These are phyloP conservation scores for Mitragyna speciosa DNA, from an alignment of 257 asterid genomes.

Conservation along the genomic window DNA sequence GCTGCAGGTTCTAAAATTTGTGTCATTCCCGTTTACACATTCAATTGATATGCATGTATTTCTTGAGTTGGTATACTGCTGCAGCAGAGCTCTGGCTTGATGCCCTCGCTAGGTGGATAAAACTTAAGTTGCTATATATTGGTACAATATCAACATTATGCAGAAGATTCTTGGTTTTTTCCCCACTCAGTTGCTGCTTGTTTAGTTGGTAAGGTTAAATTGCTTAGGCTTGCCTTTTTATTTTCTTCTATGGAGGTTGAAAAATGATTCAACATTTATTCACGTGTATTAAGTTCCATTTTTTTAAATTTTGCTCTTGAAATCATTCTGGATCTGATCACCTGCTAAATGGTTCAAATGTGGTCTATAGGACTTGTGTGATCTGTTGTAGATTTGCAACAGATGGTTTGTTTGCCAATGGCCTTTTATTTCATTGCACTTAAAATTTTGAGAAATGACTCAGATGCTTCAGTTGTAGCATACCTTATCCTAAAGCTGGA, in stretches of 20 bases:
- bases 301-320: slow-evolving; percentile 17
- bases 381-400: slow-evolving; percentile 34
- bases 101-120: slow-evolving; percentile 51
- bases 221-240: slow-evolving; percentile 52
- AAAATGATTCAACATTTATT: slow-evolving; percentile 12
- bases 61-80: slow-evolving; percentile 43
- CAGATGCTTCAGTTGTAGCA: background rate
- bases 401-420: slow-evolving; percentile 40
- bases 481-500: slow-evolving; percentile 15
- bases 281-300: slow-evolving; percentile 4
- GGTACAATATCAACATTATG: slow-evolving; percentile 66
- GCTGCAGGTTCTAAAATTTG: slow-evolving; percentile 33
- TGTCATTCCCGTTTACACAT: slow-evolving; percentile 34
- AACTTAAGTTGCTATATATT: slow-evolving; percentile 53
- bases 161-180: slow-evolving; percentile 81
- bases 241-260: slow-evolving; percentile 27
- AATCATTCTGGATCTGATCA: slow-evolving; percentile 20
- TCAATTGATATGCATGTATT: slow-evolving; percentile 29
- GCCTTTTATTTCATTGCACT: slow-evolving; percentile 3
- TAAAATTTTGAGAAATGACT: background rate
- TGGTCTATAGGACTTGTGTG: slow-evolving; percentile 26
- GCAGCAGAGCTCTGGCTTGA: slow-evolving; percentile 56
- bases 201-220: slow-evolving; percentile 82
- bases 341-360: slow-evolving; percentile 35
- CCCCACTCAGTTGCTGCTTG: slow-evolving; percentile 79